Percentiles rank a stretch among this genome's conserved stretches.
Evolutionary conservation across 2,329 filamentous ascomycete species (phyloP).

Genomic region (Epichloe uncinata): DNA sequence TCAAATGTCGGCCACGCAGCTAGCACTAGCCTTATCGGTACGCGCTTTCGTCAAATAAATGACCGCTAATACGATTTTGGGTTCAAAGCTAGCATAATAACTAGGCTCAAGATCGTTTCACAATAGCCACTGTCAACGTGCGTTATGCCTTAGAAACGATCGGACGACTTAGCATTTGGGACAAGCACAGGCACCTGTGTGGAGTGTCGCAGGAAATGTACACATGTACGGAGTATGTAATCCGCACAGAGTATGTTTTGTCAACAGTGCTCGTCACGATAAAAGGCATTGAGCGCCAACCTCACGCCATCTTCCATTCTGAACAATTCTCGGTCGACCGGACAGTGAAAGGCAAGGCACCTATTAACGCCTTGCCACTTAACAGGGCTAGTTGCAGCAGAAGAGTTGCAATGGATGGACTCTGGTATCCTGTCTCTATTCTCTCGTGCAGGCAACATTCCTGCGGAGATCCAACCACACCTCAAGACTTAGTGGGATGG

Average conservation of each 20-base stretch:
- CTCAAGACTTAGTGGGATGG: neutral
- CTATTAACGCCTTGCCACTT: neutral
- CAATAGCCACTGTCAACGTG: neutral
- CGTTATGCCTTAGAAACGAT: neutral
- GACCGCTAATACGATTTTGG: neutral
- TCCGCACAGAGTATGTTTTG: no score
- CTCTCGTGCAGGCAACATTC: conserved; percentile 3
- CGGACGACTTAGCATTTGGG: neutral
- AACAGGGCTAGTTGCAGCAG: neutral
- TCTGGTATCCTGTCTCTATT: neutral
- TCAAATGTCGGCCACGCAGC: neutral
- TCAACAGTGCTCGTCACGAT: no score
- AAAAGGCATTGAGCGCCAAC: no score
- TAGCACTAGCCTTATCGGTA: neutral
- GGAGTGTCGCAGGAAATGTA: no score
- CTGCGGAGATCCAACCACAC: conserved; percentile 7
- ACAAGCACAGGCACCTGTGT: no score
- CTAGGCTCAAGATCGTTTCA: neutral
- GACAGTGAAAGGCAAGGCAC: neutral
- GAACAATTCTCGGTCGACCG: neutral
- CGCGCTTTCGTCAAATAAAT: neutral
- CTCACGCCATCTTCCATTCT: neutral
- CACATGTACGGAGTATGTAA: no score
- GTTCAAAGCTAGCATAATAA: neutral
- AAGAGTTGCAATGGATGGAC: neutral